A percentile compares a stretch with the other conserved stretches of the same genome.
These are phyloP conservation scores for Brassica nigra DNA, from an alignment of 345 rosid species.

Conservation along the genomic window DNA sequence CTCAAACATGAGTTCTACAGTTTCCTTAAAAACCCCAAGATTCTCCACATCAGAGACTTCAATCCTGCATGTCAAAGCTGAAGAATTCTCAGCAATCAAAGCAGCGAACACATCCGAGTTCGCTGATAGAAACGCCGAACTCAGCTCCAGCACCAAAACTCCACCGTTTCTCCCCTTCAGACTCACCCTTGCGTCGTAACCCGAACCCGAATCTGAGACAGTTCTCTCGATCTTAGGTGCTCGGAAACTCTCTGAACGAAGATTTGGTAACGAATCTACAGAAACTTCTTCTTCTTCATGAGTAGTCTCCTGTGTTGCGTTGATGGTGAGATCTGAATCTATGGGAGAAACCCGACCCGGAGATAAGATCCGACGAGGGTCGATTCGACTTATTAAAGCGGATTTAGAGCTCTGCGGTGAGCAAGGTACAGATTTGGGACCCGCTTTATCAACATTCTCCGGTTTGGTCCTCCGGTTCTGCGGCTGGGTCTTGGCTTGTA, in stretches of 20 bases:
- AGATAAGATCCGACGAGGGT: constrained; percentile 87
- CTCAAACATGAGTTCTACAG: constrained; percentile 86
- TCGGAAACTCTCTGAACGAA: constrained; percentile 48
- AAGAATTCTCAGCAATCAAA: constrained; percentile 48
- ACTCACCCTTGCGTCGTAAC: constrained; percentile 68
- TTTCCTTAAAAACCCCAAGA: constrained; percentile 71
- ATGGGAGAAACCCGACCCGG: constrained; percentile 97
- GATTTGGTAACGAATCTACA: constrained; percentile 35
- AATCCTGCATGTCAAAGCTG: constrained; percentile 54
- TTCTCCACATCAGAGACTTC: constrained; percentile 85
- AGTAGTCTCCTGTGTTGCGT: constrained; percentile 33
- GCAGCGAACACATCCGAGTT: constrained; percentile 68
- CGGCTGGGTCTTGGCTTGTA: constrained; percentile 28
- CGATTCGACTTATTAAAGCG: constrained; percentile 68
- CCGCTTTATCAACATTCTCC: constrained; percentile 44
- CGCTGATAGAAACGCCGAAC: constrained; percentile 56
- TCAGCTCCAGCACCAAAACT: constrained; percentile 67
- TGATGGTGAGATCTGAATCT: constrained; percentile 56
- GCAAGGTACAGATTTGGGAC: constrained; percentile 52
- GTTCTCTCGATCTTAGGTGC: constrained; percentile 39
- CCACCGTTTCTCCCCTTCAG: constrained; percentile 75
- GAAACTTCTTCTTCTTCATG: constrained; percentile 20
- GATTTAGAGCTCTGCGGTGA: constrained; percentile 79
- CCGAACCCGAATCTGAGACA: constrained; percentile 28
- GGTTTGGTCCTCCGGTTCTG: constrained; percentile 41